Evolutionary conservation across 169 alveolate species (phyloP).

Genomic region (Plasmodium vivax): DNA sequence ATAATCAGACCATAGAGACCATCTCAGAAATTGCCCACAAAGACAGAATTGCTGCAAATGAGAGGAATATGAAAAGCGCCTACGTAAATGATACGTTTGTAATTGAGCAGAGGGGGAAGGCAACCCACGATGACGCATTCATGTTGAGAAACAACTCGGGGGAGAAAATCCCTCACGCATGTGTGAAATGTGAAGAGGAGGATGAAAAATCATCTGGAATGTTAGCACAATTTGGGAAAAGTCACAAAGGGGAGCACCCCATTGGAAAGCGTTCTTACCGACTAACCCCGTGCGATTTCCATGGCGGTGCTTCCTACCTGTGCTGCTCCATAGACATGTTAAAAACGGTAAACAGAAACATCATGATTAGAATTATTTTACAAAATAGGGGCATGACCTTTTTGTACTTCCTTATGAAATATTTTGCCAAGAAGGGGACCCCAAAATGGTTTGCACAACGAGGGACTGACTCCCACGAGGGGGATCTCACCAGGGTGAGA

Average conservation of each 20-base stretch:
- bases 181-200: background rate
- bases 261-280: background rate
- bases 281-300: background rate
- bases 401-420: constrained; percentile 27
- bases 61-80: background rate
- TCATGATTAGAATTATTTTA: constrained; percentile 39
- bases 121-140: background rate
- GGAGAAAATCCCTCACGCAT: background rate
- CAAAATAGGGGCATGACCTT: constrained; percentile 37
- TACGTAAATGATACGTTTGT: constrained; percentile 43
- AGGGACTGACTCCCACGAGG: background rate
- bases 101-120: background rate
- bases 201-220: background rate
- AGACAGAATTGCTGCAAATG: constrained; percentile 24
- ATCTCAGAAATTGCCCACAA: constrained; percentile 21
- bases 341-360: constrained; percentile 21
- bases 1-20: constrained; percentile 50
- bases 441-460: background rate
- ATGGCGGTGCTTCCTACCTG: constrained; percentile 5
- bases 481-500: background rate
- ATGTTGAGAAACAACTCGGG: background rate
- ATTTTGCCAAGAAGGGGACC: constrained; percentile 4
- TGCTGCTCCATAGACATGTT: constrained; percentile 46
- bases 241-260: background rate
- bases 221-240: background rate